Evolutionary conservation across 768 basidiomycete genomes (phyloP).

Genomic region (Boletus reticuloceps): DNA sequence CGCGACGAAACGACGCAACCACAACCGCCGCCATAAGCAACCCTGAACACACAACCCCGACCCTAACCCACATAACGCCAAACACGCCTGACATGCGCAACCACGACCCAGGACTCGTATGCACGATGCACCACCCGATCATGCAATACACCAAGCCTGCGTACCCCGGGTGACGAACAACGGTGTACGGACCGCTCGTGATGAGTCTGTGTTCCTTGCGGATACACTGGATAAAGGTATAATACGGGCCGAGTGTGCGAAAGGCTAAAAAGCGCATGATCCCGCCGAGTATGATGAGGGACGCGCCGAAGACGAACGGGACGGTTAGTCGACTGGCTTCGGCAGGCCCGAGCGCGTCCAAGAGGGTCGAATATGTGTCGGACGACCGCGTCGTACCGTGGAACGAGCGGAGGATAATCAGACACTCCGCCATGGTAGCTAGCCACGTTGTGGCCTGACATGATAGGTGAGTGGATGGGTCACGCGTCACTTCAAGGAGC

Average conservation of each 20-base stretch:
- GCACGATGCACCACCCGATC: neutral
- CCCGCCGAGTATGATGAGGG: constrained; percentile 1
- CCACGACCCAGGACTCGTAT: constrained; percentile 1
- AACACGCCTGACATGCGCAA: constrained; percentile 2
- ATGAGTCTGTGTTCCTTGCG: constrained; percentile 22
- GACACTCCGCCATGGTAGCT: neutral
- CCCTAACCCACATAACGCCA: neutral
- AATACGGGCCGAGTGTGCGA: constrained; percentile 18
- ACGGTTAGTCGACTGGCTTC: constrained; percentile 1
- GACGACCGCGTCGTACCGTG: neutral
- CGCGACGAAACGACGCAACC: constrained; percentile 10
- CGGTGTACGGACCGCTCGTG: constrained; percentile 26
- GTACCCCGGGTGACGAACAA: constrained; percentile 32
- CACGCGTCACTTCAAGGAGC: neutral
- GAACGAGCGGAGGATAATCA: constrained; percentile 1
- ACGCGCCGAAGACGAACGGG: constrained; percentile 6
- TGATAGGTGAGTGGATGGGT: neutral
- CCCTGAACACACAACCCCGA: neutral
- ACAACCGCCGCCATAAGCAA: neutral
- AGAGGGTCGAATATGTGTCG: neutral
- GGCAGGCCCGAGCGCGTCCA: constrained; percentile 8
- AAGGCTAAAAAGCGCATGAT: constrained; percentile 6
- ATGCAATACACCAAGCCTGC: constrained; percentile 1
- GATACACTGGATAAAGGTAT: constrained; percentile 20
- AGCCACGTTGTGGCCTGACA: neutral